These are phyloP conservation scores for Ophiostoma perfectum DNA, from an alignment of 2,329 filamentous ascomycete genomes.

Conservation along the genomic window DNA sequence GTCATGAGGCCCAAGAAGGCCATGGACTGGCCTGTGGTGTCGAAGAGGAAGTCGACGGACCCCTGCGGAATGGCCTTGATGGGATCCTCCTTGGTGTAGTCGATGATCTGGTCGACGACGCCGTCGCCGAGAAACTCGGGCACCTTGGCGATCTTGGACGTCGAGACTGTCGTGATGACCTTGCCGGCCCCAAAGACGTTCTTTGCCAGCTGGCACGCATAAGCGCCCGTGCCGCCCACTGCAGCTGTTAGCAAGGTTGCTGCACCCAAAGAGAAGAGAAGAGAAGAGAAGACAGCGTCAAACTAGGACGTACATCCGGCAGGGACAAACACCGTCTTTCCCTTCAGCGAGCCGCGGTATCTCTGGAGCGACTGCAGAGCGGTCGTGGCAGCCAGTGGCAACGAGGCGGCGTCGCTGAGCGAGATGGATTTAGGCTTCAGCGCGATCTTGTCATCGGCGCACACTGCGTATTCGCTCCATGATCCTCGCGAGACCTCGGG, in stretches of 20 bases:
- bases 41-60: constrained; percentile 19
- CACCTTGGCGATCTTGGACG: constrained; percentile 39
- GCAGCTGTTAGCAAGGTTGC: not conserved
- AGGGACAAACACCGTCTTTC: constrained; percentile 48
- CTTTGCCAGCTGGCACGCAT: constrained; percentile 46
- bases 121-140: constrained; percentile 36
- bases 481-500: constrained; percentile 13
- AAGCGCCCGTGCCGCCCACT: constrained; percentile 43
- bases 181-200: constrained; percentile 43
- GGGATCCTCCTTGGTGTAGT: constrained; percentile 42
- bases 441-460: constrained; percentile 1
- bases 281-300: too few relatives aligned
- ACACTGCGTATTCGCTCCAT: constrained; percentile 14
- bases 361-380: constrained; percentile 12
- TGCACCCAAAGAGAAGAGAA: too few relatives aligned
- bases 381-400: constrained; percentile 8
- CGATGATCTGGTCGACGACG: constrained; percentile 46
- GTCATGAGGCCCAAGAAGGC: constrained; percentile 11
- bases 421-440: constrained; percentile 8
- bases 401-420: constrained; percentile 14
- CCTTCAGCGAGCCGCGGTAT: constrained; percentile 35
- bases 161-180: constrained; percentile 50
- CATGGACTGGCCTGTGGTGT: constrained; percentile 20
- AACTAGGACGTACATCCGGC: constrained; percentile 34
- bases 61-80: not conserved